These are phyloP conservation scores for Lentinula lateritia DNA, from an alignment of 768 basidiomycete genomes.

Conservation along the genomic window DNA sequence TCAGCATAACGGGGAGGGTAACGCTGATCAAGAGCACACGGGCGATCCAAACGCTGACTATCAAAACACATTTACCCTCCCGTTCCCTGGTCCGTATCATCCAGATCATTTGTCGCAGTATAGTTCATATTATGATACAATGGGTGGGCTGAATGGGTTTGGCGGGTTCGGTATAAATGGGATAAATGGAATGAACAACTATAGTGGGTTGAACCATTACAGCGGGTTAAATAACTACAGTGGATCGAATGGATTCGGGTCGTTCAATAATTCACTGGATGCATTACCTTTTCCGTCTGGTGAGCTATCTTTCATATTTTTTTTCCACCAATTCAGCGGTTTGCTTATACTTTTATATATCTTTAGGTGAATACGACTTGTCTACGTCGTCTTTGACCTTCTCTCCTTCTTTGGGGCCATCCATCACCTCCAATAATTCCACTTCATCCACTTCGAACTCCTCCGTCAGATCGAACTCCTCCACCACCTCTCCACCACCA, in stretches of 20 bases:
- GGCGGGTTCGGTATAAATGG: not conserved
- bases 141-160: not conserved
- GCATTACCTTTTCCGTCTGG: conserved; percentile 45
- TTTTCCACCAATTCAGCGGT: no score
- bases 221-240: no score
- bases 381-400: conserved; percentile 11
- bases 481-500: no score
- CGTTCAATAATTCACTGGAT: conserved; percentile 26
- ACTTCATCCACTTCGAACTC: not conserved
- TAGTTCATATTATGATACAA: conserved; percentile 21
- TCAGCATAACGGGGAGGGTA: not conserved
- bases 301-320: no score
- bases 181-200: not conserved
- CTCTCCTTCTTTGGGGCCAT: not conserved
- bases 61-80: conserved; percentile 31
- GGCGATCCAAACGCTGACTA: conserved; percentile 13
- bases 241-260: not conserved
- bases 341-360: not conserved
- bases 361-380: conserved; percentile 14
- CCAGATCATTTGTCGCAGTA: conserved; percentile 63
- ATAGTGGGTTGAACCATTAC: not conserved
- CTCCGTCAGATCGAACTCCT: no score
- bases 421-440: not conserved
- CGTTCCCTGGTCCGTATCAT: conserved; percentile 70
- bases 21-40: not conserved